Evolutionary conservation across 2,329 filamentous ascomycete species (phyloP).

Genomic region (Intubia oerlemansii): DNA sequence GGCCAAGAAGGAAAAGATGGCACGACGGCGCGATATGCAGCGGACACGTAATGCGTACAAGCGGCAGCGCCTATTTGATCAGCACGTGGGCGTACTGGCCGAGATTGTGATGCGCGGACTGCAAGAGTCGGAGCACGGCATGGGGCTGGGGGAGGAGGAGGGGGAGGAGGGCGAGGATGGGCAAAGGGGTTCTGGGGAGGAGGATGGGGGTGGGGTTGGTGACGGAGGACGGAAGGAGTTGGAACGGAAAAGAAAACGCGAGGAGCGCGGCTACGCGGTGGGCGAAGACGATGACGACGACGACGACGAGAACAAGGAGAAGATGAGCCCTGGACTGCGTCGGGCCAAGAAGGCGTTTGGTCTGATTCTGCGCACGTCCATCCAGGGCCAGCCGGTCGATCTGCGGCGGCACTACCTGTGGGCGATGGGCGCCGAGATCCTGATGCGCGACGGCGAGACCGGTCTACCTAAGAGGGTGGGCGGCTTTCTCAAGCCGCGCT

Average conservation of each 20-base stretch:
- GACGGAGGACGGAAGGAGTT: no score
- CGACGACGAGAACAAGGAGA: not conserved
- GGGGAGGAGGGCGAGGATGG: no score
- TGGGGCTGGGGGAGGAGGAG: no score
- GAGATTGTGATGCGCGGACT: slow-evolving; percentile 54
- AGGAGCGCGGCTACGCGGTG: no score
- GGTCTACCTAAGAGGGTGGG: no score
- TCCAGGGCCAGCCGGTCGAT: slow-evolving; percentile 38
- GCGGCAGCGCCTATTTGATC: slow-evolving; percentile 10
- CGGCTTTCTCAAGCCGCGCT: no score
- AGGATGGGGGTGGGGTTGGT: no score
- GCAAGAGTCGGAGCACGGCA: slow-evolving; percentile 14
- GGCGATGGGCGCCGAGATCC: slow-evolving; percentile 68
- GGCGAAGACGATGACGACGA: no score
- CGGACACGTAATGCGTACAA: slow-evolving; percentile 15
- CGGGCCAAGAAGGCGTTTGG: slow-evolving; percentile 58
- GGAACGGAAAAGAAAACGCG: no score
- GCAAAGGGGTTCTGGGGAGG: no score
- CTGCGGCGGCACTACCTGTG: slow-evolving; percentile 49
- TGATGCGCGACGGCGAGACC: slow-evolving; percentile 38
- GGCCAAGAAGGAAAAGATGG: not conserved
- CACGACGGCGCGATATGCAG: slow-evolving; percentile 2
- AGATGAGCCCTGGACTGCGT: slow-evolving; percentile 18
- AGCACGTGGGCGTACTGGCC: slow-evolving; percentile 45
- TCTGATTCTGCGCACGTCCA: slow-evolving; percentile 37